Conservation (phyloP, 768 basidiomycete genomes). For the Termitomyces sp. region DNA sequence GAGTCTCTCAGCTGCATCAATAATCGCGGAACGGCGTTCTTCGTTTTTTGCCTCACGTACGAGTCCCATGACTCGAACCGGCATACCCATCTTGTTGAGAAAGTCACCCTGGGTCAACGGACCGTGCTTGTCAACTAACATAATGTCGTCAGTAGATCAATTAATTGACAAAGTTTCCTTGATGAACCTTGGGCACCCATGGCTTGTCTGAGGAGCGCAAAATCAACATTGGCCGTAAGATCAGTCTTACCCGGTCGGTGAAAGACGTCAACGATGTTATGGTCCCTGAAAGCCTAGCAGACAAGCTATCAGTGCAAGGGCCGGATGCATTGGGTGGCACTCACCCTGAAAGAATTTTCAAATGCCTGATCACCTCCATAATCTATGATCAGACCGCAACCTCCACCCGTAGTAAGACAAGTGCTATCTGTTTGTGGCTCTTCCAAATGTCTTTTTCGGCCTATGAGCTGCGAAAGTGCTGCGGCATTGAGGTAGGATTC, state of each 20-base stretch:
- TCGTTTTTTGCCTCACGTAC: conserved; percentile 41
- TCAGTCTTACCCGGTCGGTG: conserved; percentile 83
- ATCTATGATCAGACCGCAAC: conserved; percentile 89
- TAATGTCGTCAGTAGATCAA: neutral
- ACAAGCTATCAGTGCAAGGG: neutral
- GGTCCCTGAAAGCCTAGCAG: conserved; percentile 81
- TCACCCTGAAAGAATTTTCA: conserved; percentile 75
- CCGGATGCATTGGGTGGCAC: conserved; percentile 20
- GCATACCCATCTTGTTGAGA: conserved; percentile 72
- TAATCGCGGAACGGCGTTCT: conserved; percentile 48
- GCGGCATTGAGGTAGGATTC: conserved; percentile 64
- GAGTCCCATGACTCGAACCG: conserved; percentile 58
- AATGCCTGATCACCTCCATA: conserved; percentile 75
- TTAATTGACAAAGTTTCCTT: neutral
- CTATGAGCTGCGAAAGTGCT: conserved; percentile 59
- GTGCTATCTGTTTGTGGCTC: too few relatives aligned
- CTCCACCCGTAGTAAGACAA: too few relatives aligned
- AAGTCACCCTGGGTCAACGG: conserved; percentile 65
- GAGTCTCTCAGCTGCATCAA: conserved; percentile 59
- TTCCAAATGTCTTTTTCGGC: conserved; percentile 9
- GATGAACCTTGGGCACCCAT: conserved; percentile 47
- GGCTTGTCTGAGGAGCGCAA: conserved; percentile 80
- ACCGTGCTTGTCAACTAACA: conserved; percentile 49
- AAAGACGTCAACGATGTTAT: conserved; percentile 82
- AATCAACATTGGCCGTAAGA: conserved; percentile 96